phyloP scores from a whole-genome alignment of 164 flowering plant genomes.

The Paratinospora sagittata region DNA sequence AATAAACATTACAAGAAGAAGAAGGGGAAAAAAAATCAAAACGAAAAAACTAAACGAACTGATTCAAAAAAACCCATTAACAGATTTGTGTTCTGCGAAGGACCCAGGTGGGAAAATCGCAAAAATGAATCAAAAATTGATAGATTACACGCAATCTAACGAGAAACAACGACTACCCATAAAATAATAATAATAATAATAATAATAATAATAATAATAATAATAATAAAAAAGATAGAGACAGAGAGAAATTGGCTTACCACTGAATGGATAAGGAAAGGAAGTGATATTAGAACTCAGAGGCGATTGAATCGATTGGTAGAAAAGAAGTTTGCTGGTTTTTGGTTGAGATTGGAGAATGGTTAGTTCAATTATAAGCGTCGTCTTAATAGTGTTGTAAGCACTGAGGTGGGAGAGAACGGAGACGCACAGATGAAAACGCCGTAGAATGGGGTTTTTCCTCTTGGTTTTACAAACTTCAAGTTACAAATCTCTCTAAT shows the following conservation, averaged over 20 bases:
- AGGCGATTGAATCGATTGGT: conserved; percentile 11
- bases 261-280: conserved; percentile 13
- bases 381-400: too few species aligned
- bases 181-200: neutral
- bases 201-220: neutral
- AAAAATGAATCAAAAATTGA: neutral
- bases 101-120: conserved; percentile 7
- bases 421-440: too few species aligned
- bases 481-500: too few species aligned
- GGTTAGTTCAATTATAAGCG: neutral
- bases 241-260: conserved; percentile 9
- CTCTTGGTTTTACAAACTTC: too few species aligned
- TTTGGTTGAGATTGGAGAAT: neutral
- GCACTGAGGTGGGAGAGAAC: too few species aligned
- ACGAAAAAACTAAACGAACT: neutral
- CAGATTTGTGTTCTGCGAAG: neutral
- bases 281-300: conserved; percentile 10
- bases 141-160: conserved; percentile 3
- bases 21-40: too few species aligned
- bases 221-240: neutral
- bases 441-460: too few species aligned
- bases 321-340: neutral
- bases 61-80: conserved; percentile 6
- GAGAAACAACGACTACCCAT: neutral
- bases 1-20: too few species aligned